A percentile compares a stretch with the other conserved stretches of the same genome.
phyloP scores from a whole-genome alignment of 2,329 filamentous ascomycete species.

The Pleomassaria siparia region DNA sequence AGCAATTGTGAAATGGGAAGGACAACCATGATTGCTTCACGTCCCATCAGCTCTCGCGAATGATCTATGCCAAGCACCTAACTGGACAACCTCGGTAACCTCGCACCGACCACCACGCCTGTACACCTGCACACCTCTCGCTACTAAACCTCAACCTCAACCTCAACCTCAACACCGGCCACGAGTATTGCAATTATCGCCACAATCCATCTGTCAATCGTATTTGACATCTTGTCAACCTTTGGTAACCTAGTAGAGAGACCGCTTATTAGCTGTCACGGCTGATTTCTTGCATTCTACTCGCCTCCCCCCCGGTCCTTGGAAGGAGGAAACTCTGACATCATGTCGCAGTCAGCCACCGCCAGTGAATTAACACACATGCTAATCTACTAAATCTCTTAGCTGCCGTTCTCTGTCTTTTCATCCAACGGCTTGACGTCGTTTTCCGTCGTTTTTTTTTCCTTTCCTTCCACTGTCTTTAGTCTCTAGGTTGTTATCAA shows the following conservation, averaged over 20 bases:
- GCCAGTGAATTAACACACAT: conserved; percentile 3
- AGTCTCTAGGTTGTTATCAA: neutral
- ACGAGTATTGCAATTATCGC: no score
- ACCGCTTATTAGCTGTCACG: no score
- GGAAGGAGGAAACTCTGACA: conserved; percentile 13
- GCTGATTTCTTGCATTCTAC: no score
- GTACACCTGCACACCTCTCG: neutral
- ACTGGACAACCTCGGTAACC: conserved; percentile 7
- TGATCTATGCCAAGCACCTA: conserved; percentile 6
- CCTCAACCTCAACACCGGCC: neutral
- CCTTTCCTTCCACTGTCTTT: conserved; percentile 2
- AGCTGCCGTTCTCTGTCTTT: conserved; percentile 12
- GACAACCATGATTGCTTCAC: conserved; percentile 3
- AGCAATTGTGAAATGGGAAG: conserved; percentile 7
- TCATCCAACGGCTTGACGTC: neutral
- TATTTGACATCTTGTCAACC: no score
- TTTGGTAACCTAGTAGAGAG: neutral
- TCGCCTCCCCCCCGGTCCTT: conserved; percentile 7
- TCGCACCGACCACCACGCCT: neutral
- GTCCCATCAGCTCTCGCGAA: conserved; percentile 10
- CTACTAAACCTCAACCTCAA: neutral
- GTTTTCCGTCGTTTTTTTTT: neutral
- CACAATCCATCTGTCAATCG: no score
- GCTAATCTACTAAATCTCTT: conserved; percentile 13
- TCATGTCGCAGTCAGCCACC: conserved; percentile 8